A percentile compares a stretch with the other conserved stretches of the same genome.
These are phyloP conservation scores for Hapsidospora chrysogenum DNA, from an alignment of 495 filamentous ascomycete genomes.

Conservation along the genomic window DNA sequence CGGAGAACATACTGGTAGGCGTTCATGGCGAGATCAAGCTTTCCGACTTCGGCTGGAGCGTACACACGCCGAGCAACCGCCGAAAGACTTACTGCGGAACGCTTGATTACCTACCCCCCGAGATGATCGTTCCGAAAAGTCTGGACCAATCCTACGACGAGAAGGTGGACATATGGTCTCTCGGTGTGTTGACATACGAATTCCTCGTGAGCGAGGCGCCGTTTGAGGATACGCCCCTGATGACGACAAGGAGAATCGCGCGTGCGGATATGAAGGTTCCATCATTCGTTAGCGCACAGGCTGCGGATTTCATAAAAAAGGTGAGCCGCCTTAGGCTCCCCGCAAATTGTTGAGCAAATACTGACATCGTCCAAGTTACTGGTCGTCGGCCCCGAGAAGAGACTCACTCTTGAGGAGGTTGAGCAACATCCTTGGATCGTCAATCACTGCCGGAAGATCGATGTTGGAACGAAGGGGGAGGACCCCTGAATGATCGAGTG, in stretches of 20 bases:
- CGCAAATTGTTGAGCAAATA: not conserved
- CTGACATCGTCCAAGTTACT: constrained; percentile 46
- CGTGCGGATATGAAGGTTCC: constrained; percentile 86
- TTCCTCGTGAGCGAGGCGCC: constrained; percentile 91
- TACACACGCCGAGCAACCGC: constrained; percentile 88
- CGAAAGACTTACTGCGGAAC: constrained; percentile 94
- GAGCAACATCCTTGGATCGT: constrained; percentile 89
- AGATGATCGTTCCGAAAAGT: constrained; percentile 76
- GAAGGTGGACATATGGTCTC: constrained; percentile 3
- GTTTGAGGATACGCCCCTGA: constrained; percentile 85
- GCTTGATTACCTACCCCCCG: constrained; percentile 89
- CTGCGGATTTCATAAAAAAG: constrained; percentile 78
- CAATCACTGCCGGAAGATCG: constrained; percentile 62
- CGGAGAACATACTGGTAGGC: constrained; percentile 93
- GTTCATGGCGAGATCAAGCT: constrained; percentile 98
- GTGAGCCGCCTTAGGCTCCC: constrained; percentile 27
- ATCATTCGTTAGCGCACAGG: constrained; percentile 75
- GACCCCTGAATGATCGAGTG: too few relatives aligned
- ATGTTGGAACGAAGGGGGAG: not conserved
- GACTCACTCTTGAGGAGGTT: constrained; percentile 77
- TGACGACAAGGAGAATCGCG: constrained; percentile 87
- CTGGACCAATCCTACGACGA: constrained; percentile 37
- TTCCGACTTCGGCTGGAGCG: constrained; percentile 95
- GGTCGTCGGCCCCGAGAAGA: constrained; percentile 84
- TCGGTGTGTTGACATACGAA: constrained; percentile 91